A percentile compares a stretch with the other conserved stretches of the same genome.
Evolutionary conservation across 257 asterid genomes (phyloP).

Genomic region (Cruciata laevipes): DNA sequence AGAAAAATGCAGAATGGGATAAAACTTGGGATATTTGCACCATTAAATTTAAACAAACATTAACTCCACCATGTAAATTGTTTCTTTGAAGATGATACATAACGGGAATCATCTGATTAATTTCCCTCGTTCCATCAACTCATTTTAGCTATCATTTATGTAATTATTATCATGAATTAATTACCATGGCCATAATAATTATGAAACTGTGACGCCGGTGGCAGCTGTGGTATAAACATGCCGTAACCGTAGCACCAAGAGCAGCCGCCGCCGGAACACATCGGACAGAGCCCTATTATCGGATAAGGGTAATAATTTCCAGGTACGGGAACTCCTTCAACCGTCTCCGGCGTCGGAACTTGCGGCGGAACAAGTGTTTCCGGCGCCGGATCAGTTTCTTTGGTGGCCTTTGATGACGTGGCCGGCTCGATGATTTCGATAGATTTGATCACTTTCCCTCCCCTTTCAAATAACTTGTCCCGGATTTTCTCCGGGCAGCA

Average conservation of each 20-base stretch:
- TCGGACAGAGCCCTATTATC: slow-evolving; percentile 24
- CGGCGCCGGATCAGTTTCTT: slow-evolving; percentile 15
- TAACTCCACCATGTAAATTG: too few relatives aligned
- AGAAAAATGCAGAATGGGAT: too few relatives aligned
- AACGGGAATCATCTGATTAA: too few relatives aligned
- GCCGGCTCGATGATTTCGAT: slow-evolving; percentile 41
- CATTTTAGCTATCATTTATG: too few relatives aligned
- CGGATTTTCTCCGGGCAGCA: slow-evolving; percentile 77
- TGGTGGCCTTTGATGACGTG: slow-evolving; percentile 1
- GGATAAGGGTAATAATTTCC: neutral
- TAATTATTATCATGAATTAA: too few relatives aligned
- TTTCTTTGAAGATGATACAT: too few relatives aligned
- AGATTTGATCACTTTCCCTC: slow-evolving; percentile 45
- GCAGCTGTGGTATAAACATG: slow-evolving; percentile 18
- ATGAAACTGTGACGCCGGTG: slow-evolving; percentile 22
- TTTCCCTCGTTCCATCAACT: too few relatives aligned
- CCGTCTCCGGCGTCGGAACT: neutral
- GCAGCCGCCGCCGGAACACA: slow-evolving; percentile 35
- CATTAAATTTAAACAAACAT: too few relatives aligned
- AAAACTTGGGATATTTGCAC: too few relatives aligned
- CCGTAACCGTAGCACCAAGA: slow-evolving; percentile 31
- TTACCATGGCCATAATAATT: slow-evolving; percentile 19
- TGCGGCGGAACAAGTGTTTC: neutral
- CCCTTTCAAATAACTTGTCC: slow-evolving; percentile 53
- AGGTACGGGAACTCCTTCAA: too few relatives aligned